These are phyloP conservation scores for Lepiota brunneoincarnata DNA, from an alignment of 768 basidiomycete genomes.

Conservation along the genomic window DNA sequence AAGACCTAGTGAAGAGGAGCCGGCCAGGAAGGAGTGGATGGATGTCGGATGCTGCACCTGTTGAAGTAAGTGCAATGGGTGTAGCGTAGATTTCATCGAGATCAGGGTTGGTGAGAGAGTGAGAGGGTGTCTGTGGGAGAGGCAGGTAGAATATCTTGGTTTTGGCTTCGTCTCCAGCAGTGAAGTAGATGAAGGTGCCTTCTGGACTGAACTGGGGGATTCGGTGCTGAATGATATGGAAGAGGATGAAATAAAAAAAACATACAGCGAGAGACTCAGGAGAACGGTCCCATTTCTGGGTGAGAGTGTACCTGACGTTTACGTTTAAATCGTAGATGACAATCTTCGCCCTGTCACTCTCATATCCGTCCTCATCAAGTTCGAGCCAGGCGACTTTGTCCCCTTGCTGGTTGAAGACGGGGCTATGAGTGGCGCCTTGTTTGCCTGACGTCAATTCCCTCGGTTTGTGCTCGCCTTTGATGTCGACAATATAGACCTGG, in stretches of 20 bases:
- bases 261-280: slow-evolving; percentile 59
- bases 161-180: slow-evolving; percentile 76
- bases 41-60: slow-evolving; percentile 57
- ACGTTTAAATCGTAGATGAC: slow-evolving; percentile 74
- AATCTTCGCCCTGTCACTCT: slow-evolving; percentile 80
- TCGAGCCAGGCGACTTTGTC: slow-evolving; percentile 86
- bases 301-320: slow-evolving; percentile 68
- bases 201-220: slow-evolving; percentile 67
- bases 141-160: slow-evolving; percentile 72
- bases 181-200: slow-evolving; percentile 65
- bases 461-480: slow-evolving; percentile 47
- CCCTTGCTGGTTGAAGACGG: slow-evolving; percentile 65
- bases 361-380: slow-evolving; percentile 84
- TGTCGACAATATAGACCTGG: slow-evolving; percentile 69
- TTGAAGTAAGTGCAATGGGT: slow-evolving; percentile 60
- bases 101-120: slow-evolving; percentile 52
- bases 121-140: slow-evolving; percentile 57
- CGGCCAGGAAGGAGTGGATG: slow-evolving; percentile 58
- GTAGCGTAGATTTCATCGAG: slow-evolving; percentile 41
- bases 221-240: slow-evolving; percentile 1
- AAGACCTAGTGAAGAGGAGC: slow-evolving; percentile 71
- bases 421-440: slow-evolving; percentile 80
- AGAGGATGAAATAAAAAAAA: background rate
- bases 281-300: slow-evolving; percentile 85
- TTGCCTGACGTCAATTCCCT: slow-evolving; percentile 76